A percentile compares a stretch with the other conserved stretches of the same genome.
Evolutionary conservation across 1,139 yeast genomes (phyloP).

Genomic region (Dujonia santamariae): DNA sequence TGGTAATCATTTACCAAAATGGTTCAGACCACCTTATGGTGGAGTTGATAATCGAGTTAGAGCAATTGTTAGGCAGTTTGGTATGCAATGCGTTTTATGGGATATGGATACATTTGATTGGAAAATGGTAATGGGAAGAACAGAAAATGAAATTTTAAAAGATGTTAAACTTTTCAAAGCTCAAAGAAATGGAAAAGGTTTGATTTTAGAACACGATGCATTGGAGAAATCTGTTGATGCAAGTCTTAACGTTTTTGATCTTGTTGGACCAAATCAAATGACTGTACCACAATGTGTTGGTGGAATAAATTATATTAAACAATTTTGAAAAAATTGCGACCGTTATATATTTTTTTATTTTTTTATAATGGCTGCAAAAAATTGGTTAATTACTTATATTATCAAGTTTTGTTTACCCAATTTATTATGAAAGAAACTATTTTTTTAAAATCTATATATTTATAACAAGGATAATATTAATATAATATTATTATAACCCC

Average conservation of each 20-base stretch:
- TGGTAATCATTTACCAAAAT: constrained; percentile 80
- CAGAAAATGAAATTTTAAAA: constrained; percentile 47
- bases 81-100: constrained; percentile 88
- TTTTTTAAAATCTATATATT: too few relatives aligned
- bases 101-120: constrained; percentile 91
- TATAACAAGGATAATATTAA: too few relatives aligned
- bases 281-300: constrained; percentile 86
- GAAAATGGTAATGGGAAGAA: constrained; percentile 56
- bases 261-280: constrained; percentile 55
- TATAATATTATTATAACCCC: too few relatives aligned
- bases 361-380: too few relatives aligned
- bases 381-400: too few relatives aligned
- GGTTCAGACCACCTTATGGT: constrained; percentile 96
- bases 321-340: too few relatives aligned
- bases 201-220: constrained; percentile 85
- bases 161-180: constrained; percentile 56
- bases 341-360: too few relatives aligned
- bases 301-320: constrained; percentile 48
- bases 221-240: constrained; percentile 63
- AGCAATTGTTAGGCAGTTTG: constrained; percentile 76
- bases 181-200: constrained; percentile 44
- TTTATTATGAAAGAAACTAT: too few relatives aligned
- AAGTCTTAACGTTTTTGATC: constrained; percentile 54
- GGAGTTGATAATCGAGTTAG: constrained; percentile 87
- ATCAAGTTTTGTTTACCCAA: too few relatives aligned